phyloP scores from a whole-genome alignment of 2,329 filamentous ascomycete genomes.

The Stagonosporopsis rhizophila region DNA sequence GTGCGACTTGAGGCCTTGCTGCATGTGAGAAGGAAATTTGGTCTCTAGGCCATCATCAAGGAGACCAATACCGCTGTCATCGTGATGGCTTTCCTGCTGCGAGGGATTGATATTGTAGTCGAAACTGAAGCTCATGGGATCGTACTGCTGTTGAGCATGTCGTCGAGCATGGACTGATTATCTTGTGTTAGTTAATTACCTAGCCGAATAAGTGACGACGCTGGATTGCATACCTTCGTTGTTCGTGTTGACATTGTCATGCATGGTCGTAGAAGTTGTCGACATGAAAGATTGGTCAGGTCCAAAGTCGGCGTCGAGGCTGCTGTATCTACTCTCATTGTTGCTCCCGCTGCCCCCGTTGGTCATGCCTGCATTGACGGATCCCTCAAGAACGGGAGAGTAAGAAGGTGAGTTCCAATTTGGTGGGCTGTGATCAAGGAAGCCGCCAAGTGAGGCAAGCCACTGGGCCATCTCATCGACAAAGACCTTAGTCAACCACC shows the following conservation, averaged over 20 bases:
- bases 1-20: slow-evolving; percentile 31
- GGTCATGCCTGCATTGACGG: slow-evolving; percentile 38
- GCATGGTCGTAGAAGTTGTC: slow-evolving; percentile 33
- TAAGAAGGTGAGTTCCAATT: slow-evolving; percentile 34
- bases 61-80: slow-evolving; percentile 47
- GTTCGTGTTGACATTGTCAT: slow-evolving; percentile 29
- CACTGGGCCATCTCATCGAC: slow-evolving; percentile 94
- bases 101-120: slow-evolving; percentile 41
- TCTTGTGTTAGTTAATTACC: slow-evolving; percentile 47
- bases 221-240: slow-evolving; percentile 42
- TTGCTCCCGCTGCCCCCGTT: slow-evolving; percentile 49
- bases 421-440: slow-evolving; percentile 66
- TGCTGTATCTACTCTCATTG: slow-evolving; percentile 49
- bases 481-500: slow-evolving; percentile 96
- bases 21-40: slow-evolving; percentile 39
- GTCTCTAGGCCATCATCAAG: slow-evolving; percentile 47
- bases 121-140: slow-evolving; percentile 44
- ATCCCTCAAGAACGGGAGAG: slow-evolving; percentile 41
- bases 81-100: slow-evolving; percentile 42
- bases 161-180: slow-evolving; percentile 44
- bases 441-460: slow-evolving; percentile 88
- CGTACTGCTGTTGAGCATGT: slow-evolving; percentile 43
- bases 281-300: slow-evolving; percentile 45
- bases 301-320: slow-evolving; percentile 47
- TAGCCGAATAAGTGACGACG: slow-evolving; percentile 17